Conservation (phyloP, 306 rosid genomes). For the Ochetophila trinervis region DNA sequence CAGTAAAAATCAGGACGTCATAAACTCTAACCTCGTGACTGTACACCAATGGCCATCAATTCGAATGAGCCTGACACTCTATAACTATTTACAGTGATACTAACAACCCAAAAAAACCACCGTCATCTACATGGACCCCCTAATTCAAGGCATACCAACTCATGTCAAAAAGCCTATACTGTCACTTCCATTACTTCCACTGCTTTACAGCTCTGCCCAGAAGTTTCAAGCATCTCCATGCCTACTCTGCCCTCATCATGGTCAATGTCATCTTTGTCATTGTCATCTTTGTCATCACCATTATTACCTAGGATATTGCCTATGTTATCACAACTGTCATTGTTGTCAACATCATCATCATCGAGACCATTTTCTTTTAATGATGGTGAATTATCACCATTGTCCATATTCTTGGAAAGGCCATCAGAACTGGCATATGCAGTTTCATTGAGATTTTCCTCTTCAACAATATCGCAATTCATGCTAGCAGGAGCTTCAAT, state of each 20-base stretch:
- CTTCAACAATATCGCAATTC: constrained; percentile 29
- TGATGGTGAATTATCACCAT: constrained; percentile 37
- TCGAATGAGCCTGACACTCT: constrained; percentile 29
- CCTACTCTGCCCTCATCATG: constrained; percentile 28
- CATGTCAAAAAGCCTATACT: constrained; percentile 25
- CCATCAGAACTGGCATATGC: constrained; percentile 29
- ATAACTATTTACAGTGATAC: constrained; percentile 59
- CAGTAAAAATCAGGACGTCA: constrained; percentile 23
- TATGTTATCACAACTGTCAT: constrained; percentile 31
- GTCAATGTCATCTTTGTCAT: constrained; percentile 26
- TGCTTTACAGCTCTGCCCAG: constrained; percentile 33
- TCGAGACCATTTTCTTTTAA: constrained; percentile 29
- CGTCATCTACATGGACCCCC: constrained; percentile 27
- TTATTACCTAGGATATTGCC: constrained; percentile 34
- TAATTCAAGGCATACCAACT: constrained; percentile 22
- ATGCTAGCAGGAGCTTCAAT: constrained; percentile 39
- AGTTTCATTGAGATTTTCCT: constrained; percentile 32
- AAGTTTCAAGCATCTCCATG: constrained; percentile 34
- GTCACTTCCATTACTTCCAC: constrained; percentile 44
- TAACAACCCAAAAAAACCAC: constrained; percentile 27
- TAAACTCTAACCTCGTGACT: constrained; percentile 34
- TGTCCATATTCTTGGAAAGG: constrained; percentile 35
- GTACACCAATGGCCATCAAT: constrained; percentile 53
- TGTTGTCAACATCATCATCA: constrained; percentile 35
- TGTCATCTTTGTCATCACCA: constrained; percentile 27